These are phyloP conservation scores for Candida odintsovae DNA, from an alignment of 805 yeast species.

Conservation along the genomic window DNA sequence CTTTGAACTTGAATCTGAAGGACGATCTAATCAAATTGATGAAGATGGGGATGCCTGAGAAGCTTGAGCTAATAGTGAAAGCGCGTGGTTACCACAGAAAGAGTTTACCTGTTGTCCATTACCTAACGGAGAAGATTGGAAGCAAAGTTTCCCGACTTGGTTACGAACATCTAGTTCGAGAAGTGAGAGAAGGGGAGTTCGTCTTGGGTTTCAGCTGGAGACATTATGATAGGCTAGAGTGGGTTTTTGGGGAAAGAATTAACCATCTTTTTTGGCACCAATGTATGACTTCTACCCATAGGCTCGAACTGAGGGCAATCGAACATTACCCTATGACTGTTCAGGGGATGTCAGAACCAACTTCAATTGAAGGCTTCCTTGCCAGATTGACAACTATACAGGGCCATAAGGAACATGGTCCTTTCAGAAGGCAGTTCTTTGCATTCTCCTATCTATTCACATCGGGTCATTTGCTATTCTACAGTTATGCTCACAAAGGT, in stretches of 20 bases:
- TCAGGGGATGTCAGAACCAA: constrained; percentile 45
- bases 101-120: constrained; percentile 28
- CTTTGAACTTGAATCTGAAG: constrained; percentile 23
- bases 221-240: constrained; percentile 70
- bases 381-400: constrained; percentile 45
- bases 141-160: constrained; percentile 27
- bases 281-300: constrained; percentile 39
- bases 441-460: constrained; percentile 61
- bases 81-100: constrained; percentile 22
- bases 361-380: constrained; percentile 79
- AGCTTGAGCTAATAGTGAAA: constrained; percentile 1
- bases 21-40: constrained; percentile 5
- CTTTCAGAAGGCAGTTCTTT: constrained; percentile 36
- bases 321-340: constrained; percentile 33
- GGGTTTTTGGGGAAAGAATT: constrained; percentile 46
- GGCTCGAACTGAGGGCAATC: constrained; percentile 55
- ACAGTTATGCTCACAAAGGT: constrained; percentile 47
- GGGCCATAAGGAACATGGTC: constrained; percentile 33
- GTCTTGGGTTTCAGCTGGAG: constrained; percentile 54
- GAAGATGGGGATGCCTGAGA: not conserved
- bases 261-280: constrained; percentile 37
- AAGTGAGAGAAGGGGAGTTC: constrained; percentile 23
- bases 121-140: constrained; percentile 33
- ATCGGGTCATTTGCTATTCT: constrained; percentile 54
- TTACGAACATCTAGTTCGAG: constrained; percentile 17